These are phyloP conservation scores for Alliaria petiolata DNA, from an alignment of 345 rosid genomes.

Conservation along the genomic window DNA sequence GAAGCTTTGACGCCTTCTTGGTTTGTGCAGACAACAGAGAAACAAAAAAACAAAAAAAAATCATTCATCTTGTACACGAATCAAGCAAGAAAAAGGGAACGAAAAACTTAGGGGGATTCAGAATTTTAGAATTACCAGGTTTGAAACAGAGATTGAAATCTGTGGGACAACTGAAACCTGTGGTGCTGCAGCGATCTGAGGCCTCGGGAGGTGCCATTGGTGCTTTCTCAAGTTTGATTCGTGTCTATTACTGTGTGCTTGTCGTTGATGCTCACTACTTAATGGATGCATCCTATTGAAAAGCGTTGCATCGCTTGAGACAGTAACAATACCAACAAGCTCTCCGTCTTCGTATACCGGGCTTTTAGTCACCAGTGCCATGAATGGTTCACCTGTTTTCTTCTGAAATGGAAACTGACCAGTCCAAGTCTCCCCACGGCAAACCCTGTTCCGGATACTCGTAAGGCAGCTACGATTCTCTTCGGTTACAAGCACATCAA, in stretches of 20 bases:
- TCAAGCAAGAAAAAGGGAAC: background rate
- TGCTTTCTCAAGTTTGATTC: conserved; percentile 46
- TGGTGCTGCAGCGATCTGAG: conserved; percentile 36
- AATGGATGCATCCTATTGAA: conserved; percentile 40
- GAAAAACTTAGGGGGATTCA: too few species aligned
- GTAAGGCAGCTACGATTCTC: conserved; percentile 41
- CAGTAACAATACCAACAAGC: conserved; percentile 65
- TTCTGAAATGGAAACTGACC: conserved; percentile 83
- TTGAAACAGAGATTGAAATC: conserved; percentile 67
- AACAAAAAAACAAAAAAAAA: conserved; percentile 29
- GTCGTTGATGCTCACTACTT: conserved; percentile 30
- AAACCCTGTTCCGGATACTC: conserved; percentile 43
- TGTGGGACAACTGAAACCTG: conserved; percentile 36
- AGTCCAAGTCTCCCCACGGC: conserved; percentile 65
- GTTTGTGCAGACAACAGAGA: conserved; percentile 8
- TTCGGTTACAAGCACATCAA: conserved; percentile 56
- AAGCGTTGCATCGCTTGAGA: conserved; percentile 67
- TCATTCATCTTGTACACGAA: background rate
- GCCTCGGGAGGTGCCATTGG: conserved; percentile 60
- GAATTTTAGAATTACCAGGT: conserved; percentile 49
- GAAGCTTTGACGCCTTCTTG: conserved; percentile 58
- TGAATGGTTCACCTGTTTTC: conserved; percentile 62
- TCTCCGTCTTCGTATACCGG: conserved; percentile 60
- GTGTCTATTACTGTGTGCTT: conserved; percentile 29
- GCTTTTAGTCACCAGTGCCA: conserved; percentile 67